Base-by-base conservation (phyloP, 176 grass and related monocot species). In the Aegilops speltoides region DNA sequence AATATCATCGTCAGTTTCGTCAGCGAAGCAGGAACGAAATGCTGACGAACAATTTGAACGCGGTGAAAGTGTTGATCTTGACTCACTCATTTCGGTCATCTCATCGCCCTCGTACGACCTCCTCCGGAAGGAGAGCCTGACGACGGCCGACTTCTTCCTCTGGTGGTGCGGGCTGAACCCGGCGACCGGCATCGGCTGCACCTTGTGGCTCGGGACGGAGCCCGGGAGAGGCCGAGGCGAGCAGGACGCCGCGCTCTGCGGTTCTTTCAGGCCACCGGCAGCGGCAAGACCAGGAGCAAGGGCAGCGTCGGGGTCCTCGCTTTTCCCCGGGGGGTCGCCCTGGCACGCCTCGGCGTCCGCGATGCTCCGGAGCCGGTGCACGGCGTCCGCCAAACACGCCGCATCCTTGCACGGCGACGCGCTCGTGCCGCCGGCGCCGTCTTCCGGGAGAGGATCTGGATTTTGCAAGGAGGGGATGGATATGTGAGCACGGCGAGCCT, bases 31-130 rank as follows among this genome's bases (percentile, higher is more conserved):
- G 32, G 81, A 34, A 37, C 48, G 26, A 26, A 29, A 41, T 12
- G 65, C 0, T 38, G 7, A 71, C 1, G 19, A n/a, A 38, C 41
- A 57, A 32, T 31, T 48, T n/a, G 54, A 34, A 52, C 48, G 17
- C 54, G 38, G 17, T 1, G 29, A 68, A 22, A 56, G 22, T 48
- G 63, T 12, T 7, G 12, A 38, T 69, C 54, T 16, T 36, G 23
- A 88, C 95, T 95, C 77, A 94, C 93, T 87, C 76, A 91, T 89
- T 88, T 96, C 96, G 83, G 96, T 93, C 84, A 88, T 94, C 32
- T 98, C 93, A 65, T 98, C 93, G 6, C 93, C 96, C 83, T 96
- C 96, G 63, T 95, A 94, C n/a, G 96, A 98, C 83, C 87, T 96
- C 4, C 88, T 86, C 76, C 95, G 85, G 90, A 96, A 91, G 4